These are phyloP conservation scores for Chlamydomonas eustigma DNA, from an alignment of 139 green algal genomes.

Conservation along the genomic window DNA sequence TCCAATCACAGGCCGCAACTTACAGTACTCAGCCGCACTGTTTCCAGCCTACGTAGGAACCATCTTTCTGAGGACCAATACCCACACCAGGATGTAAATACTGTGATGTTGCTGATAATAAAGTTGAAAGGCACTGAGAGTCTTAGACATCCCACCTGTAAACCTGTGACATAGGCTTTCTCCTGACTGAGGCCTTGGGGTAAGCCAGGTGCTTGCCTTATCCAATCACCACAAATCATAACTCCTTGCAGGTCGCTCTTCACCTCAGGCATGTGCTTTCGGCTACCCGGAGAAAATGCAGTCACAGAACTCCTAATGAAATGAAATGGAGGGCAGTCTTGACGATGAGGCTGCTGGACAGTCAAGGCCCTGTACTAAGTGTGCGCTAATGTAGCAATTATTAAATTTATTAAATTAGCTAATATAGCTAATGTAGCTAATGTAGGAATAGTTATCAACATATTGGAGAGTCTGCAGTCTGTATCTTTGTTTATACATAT, in stretches of 20 bases:
- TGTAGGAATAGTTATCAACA: too few species aligned
- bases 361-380: too few species aligned
- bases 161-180: constrained; percentile 74
- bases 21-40: constrained; percentile 10
- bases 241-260: constrained; percentile 35
- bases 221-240: constrained; percentile 76
- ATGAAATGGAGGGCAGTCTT: neutral
- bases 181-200: constrained; percentile 81
- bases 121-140: neutral
- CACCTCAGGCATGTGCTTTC: constrained; percentile 17
- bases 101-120: neutral
- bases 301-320: constrained; percentile 60
- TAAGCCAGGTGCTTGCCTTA: constrained; percentile 54
- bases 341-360: too few species aligned
- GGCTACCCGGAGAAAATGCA: constrained; percentile 69
- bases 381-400: too few species aligned
- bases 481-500: too few species aligned
- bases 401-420: too few species aligned
- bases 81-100: neutral
- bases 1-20: constrained; percentile 11
- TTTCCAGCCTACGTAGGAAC: constrained; percentile 23
- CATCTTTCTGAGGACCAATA: neutral
- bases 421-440: too few species aligned
- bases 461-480: too few species aligned
- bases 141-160: constrained; percentile 33